A percentile compares a stretch with the other conserved stretches of the same genome.
These are phyloP conservation scores for Psidium friedrichsthalianum DNA, from an alignment of 345 rosid genomes.

Conservation along the genomic window DNA sequence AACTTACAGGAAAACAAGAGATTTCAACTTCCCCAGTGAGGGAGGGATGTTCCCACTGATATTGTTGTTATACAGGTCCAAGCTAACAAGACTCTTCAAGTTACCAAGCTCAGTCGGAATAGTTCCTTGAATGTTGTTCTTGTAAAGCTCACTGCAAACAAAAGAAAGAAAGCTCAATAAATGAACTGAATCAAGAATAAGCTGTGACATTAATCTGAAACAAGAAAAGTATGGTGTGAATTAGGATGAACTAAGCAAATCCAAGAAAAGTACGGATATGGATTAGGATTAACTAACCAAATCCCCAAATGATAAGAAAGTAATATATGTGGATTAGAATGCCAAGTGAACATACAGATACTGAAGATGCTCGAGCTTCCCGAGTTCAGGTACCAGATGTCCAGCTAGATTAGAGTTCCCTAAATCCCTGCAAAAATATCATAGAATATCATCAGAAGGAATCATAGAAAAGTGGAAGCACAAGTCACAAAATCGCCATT, in stretches of 20 bases:
- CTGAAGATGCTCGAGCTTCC: conserved; percentile 81
- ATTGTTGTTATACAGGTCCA: conserved; percentile 93
- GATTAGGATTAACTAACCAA: background rate
- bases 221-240: background rate
- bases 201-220: background rate
- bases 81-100: conserved; percentile 84
- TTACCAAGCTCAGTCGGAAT: conserved; percentile 77
- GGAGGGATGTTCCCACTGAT: conserved; percentile 72
- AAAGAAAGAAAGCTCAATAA: background rate
- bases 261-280: background rate
- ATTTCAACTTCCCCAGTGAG: conserved; percentile 68
- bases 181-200: background rate
- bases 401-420: conserved; percentile 90
- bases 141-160: conserved; percentile 73
- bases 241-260: background rate
- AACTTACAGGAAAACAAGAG: conserved; percentile 87
- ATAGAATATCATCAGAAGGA: background rate
- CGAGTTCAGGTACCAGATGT: conserved; percentile 78
- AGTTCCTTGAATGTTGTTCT: conserved; percentile 75
- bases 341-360: conserved; percentile 54
- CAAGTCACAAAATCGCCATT: background rate
- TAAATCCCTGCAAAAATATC: conserved; percentile 56
- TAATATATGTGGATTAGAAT: background rate
- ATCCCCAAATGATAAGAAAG: background rate
- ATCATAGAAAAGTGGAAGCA: background rate